These are phyloP conservation scores for Penicillium cataractarum DNA, from an alignment of 495 filamentous ascomycete species.

Conservation along the genomic window DNA sequence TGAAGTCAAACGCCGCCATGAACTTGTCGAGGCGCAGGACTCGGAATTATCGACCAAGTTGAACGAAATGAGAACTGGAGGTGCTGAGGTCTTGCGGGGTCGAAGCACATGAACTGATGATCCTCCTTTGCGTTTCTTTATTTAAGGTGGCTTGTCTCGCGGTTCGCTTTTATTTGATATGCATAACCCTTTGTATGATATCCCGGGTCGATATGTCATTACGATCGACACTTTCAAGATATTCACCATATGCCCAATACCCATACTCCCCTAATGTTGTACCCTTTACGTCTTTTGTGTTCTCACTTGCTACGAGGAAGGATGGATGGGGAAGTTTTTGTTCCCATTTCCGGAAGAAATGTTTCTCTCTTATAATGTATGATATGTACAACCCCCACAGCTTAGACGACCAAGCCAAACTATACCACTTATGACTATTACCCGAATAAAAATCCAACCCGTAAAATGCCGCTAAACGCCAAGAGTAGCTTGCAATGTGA, in stretches of 20 bases:
- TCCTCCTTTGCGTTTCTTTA: background rate
- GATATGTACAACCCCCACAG: slow-evolving; percentile 21
- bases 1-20: slow-evolving; percentile 60
- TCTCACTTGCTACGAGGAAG: background rate
- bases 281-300: background rate
- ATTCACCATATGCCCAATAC: slow-evolving; percentile 24
- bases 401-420: slow-evolving; percentile 13
- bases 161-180: slow-evolving; percentile 11
- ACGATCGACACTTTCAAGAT: background rate
- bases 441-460: slow-evolving; percentile 22
- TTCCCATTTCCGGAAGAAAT: background rate
- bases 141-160: too few relatives aligned
- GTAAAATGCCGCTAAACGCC: slow-evolving; percentile 21
- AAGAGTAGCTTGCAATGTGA: slow-evolving; percentile 17
- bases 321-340: background rate
- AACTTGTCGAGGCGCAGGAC: slow-evolving; percentile 40
- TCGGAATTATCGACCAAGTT: slow-evolving; percentile 44
- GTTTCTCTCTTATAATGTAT: slow-evolving; percentile 17
- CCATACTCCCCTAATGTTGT: slow-evolving; percentile 1
- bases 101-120: slow-evolving; percentile 32
- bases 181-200: slow-evolving; percentile 12
- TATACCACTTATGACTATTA: slow-evolving; percentile 14
- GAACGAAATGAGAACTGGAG: slow-evolving; percentile 48
- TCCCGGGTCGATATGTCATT: background rate
- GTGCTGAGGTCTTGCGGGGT: slow-evolving; percentile 46